Percentiles rank a stretch among this genome's conserved stretches.
Evolutionary conservation across 768 basidiomycete species (phyloP).

Genomic region (Postia placenta): DNA sequence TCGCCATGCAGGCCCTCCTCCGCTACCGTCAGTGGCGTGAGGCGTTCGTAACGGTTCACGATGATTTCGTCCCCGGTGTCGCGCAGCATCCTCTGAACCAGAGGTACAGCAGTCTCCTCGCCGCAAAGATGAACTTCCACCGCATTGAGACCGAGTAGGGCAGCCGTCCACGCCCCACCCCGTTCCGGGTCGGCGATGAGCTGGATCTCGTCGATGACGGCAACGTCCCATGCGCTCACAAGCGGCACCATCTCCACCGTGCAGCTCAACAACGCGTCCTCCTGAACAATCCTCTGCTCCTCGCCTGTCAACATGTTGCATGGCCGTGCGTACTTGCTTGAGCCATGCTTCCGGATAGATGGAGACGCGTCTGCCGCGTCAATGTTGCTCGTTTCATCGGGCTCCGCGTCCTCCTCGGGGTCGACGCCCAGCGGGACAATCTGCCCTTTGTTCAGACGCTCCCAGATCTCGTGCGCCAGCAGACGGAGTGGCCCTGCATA

Average conservation of each 20-base stretch:
- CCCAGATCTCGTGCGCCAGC: conserved; percentile 93
- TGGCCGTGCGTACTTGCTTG: conserved; percentile 42
- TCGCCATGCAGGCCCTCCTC: conserved; percentile 57
- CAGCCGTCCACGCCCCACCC: conserved; percentile 78
- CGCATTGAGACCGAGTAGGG: conserved; percentile 71
- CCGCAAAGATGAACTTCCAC: conserved; percentile 91
- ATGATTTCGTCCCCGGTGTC: conserved; percentile 79
- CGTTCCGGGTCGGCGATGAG: conserved; percentile 80
- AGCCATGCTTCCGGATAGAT: conserved; percentile 27
- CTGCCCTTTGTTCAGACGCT: conserved; percentile 83
- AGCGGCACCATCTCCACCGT: conserved; percentile 88
- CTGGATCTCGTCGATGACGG: conserved; percentile 96
- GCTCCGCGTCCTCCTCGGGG: conserved; percentile 31
- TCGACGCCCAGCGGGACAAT: conserved; percentile 70
- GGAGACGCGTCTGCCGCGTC: conserved; percentile 22
- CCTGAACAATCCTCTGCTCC: conserved; percentile 67
- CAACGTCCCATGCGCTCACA: conserved; percentile 54
- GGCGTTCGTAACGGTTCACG: conserved; percentile 78
- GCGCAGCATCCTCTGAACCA: conserved; percentile 64
- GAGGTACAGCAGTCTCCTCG: conserved; percentile 83
- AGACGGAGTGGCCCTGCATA: conserved; percentile 92
- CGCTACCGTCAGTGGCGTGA: conserved; percentile 78
- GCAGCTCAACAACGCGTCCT: conserved; percentile 61
- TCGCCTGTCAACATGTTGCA: conserved; percentile 95
- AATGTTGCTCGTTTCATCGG: conserved; percentile 29